Evolutionary conservation across 345 rosid species (phyloP).

Genomic region (Populus tremula): DNA sequence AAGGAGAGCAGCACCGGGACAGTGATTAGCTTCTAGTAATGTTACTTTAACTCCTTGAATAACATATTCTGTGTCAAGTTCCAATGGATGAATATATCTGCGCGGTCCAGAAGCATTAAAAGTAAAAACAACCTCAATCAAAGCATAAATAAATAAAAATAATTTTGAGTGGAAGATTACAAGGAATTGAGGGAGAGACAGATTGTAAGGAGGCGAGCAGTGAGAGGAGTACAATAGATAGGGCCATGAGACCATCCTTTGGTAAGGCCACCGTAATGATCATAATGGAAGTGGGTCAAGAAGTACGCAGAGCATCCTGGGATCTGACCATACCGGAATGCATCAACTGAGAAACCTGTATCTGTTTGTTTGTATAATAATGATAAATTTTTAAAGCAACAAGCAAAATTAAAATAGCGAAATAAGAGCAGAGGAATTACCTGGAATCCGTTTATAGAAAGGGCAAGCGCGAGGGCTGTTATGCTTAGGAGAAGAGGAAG

Average conservation of each 20-base stretch:
- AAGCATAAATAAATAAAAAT: not conserved
- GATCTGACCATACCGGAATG: conserved; percentile 66
- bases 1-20: conserved; percentile 76
- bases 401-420: not conserved
- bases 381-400: no score
- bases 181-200: conserved; percentile 53
- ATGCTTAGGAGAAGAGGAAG: not conserved
- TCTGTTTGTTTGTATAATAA: conserved; percentile 28
- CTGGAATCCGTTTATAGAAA: conserved; percentile 74
- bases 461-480: conserved; percentile 53
- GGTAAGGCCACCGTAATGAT: conserved; percentile 74
- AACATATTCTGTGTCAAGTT: conserved; percentile 45
- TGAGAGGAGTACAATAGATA: conserved; percentile 61
- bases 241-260: conserved; percentile 75
- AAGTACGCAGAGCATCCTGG: conserved; percentile 70
- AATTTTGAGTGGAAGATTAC: conserved; percentile 30
- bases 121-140: not conserved
- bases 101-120: not conserved
- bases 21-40: conserved; percentile 73
- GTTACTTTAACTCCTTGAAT: conserved; percentile 59
- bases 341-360: conserved; percentile 69
- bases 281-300: conserved; percentile 73
- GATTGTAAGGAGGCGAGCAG: conserved; percentile 58
- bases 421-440: conserved; percentile 18
- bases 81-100: conserved; percentile 59